Evolutionary conservation across 306 rosid species (phyloP).

Genomic region (Bauhinia variegata): DNA sequence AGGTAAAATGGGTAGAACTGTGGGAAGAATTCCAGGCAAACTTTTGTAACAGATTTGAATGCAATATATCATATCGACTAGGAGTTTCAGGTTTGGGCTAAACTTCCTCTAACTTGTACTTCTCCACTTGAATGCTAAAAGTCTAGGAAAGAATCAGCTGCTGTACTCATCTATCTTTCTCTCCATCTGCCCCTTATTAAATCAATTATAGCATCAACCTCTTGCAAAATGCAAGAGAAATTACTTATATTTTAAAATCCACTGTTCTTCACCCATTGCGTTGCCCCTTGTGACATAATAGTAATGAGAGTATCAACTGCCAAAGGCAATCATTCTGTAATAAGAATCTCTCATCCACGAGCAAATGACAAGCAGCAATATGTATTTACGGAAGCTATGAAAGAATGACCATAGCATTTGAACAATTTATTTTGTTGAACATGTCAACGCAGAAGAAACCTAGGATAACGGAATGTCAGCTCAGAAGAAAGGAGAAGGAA

Average conservation of each 20-base stretch:
- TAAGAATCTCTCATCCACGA: background rate
- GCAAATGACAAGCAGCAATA: background rate
- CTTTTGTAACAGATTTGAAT: background rate
- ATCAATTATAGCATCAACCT: background rate
- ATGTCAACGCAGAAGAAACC: background rate
- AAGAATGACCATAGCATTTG: background rate
- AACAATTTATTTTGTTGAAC: background rate
- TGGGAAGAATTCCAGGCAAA: background rate
- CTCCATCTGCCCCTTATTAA: too few species aligned
- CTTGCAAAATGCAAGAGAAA: background rate
- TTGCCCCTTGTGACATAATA: background rate
- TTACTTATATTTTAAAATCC: too few species aligned
- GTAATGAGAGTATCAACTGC: background rate
- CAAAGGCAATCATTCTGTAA: background rate
- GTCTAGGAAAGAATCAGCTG: too few species aligned
- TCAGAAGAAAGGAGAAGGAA: too few species aligned
- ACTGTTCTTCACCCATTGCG: slow-evolving; percentile 1
- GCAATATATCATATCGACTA: background rate
- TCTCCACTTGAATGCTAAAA: too few species aligned
- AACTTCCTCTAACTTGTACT: background rate
- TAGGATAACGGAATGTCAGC: background rate
- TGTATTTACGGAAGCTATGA: too few species aligned
- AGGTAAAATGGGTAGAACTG: background rate
- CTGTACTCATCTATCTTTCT: too few species aligned
- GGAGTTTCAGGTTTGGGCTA: background rate